Base-by-base conservation (phyloP, 352 stramenopile genomes). In the Hyaloperonospora arabidopsidis region DNA sequence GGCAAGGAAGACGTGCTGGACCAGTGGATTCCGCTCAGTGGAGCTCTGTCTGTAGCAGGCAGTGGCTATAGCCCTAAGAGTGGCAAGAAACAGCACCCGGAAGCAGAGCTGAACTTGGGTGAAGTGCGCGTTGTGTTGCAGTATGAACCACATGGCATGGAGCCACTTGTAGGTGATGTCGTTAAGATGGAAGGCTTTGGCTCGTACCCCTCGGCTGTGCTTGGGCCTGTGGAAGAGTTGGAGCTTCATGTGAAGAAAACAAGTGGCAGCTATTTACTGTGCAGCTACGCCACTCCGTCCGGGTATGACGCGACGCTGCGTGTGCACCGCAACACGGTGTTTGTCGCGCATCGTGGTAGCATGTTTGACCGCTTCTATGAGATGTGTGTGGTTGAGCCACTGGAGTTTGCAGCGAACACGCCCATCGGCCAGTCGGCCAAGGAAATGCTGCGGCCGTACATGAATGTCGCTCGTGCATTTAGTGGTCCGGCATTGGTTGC, bases 201-300 rank as follows among this genome's bases (percentile, higher is more conserved):
- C 3, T 57, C 68, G 35, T 91, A 86, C 52, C 80, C 81, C 40
- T 89, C 81, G 23, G 72, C 74, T 21, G 35, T 91, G 21, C 58
- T 91, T 1, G 59, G 74, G 1, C 74, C 81, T 0, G 49, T 87
- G 11, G 81, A 86, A 45, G 76, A 89, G 10, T 49, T 91, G 44
- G 81, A 91, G 64, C 68, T 91, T 43, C 65, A 75, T 35, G 78
- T 91, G 28, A 89, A 91, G 71, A 86, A 84, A 61, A 87, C 81
- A 45, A 91, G 78, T 41, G 81, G 81, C 44, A 87, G 70, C 54
- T 89, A 84, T 45, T 28, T 91, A 54, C 67, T 89, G n/a, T 89
- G 81, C 52, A 71, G 59, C 39, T 89, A 91, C 59, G 58, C 64
- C 43, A 88, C 78, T 40, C 74, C 68, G 44, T 84, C 76, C 34